These are phyloP conservation scores for Coemansia sp. DNA, from an alignment of 192 early-diverging fungal species.

Conservation along the genomic window DNA sequence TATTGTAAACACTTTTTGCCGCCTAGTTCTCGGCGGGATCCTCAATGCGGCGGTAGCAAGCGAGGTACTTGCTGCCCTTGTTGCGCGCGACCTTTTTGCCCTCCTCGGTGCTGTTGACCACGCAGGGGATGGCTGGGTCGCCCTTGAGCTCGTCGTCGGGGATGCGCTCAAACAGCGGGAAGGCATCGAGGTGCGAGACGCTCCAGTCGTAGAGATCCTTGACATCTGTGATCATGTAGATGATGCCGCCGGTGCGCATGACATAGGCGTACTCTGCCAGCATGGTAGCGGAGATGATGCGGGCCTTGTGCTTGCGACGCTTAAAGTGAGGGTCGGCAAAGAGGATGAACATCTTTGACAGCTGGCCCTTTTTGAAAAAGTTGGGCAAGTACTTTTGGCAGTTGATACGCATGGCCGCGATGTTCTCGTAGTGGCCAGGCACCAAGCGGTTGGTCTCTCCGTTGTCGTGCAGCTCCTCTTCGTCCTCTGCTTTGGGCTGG, in stretches of 20 bases:
- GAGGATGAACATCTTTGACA: slow-evolving; percentile 96
- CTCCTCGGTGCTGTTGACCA: slow-evolving; percentile 93
- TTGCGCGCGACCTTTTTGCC: slow-evolving; percentile 98
- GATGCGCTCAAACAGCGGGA: slow-evolving; percentile 92
- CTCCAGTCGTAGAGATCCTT: slow-evolving; percentile 95
- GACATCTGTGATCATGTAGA: slow-evolving; percentile 97
- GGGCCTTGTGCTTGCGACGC: slow-evolving; percentile 96
- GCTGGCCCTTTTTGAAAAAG: slow-evolving; percentile 96
- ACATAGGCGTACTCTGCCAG: slow-evolving; percentile 98
- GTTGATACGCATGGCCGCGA: slow-evolving; percentile 97
- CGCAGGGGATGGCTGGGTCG: slow-evolving; percentile 87
- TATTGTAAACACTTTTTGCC: neutral
- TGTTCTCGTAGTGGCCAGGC: slow-evolving; percentile 89
- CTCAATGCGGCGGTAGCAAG: slow-evolving; percentile 77
- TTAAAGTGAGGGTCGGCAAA: slow-evolving; percentile 99
- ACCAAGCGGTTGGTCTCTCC: slow-evolving; percentile 50
- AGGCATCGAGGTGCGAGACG: slow-evolving; percentile 90
- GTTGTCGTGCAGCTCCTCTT: slow-evolving; percentile 52
- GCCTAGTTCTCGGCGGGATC: slow-evolving; percentile 49
- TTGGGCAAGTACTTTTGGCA: slow-evolving; percentile 99
- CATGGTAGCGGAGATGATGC: slow-evolving; percentile 89
- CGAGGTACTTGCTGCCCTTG: slow-evolving; percentile 93
- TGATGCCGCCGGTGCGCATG: slow-evolving; percentile 82
- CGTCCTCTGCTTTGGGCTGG: neutral
- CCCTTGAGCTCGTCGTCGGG: slow-evolving; percentile 71